A percentile compares a stretch with the other conserved stretches of the same genome.
phyloP scores from a whole-genome alignment of 2,329 filamentous ascomycete genomes.

The Paecilomyces variotii region DNA sequence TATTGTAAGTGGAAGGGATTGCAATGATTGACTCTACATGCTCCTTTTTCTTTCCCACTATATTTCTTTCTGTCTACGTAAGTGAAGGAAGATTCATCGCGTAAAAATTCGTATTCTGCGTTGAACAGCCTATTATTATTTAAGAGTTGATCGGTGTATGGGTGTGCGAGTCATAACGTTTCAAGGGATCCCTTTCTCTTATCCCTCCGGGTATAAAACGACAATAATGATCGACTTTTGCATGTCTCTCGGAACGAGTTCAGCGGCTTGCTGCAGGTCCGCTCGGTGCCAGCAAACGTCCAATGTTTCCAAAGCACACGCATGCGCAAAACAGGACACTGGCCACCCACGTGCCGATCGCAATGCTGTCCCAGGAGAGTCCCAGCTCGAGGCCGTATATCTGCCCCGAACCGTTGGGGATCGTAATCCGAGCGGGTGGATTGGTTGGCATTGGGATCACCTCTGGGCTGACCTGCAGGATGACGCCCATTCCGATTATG shows the following conservation, averaged over 20 bases:
- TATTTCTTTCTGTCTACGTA: too few species aligned
- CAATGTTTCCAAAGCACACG: slow-evolving; percentile 94
- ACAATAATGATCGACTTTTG: neutral
- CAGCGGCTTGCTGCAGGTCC: slow-evolving; percentile 13
- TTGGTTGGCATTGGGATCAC: slow-evolving; percentile 63
- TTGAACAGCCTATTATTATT: neutral
- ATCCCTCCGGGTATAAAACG: neutral
- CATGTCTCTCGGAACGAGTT: slow-evolving; percentile 8
- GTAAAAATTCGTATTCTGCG: neutral
- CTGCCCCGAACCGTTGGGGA: slow-evolving; percentile 18
- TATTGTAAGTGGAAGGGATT: slow-evolving; percentile 44
- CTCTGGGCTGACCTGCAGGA: slow-evolving; percentile 68
- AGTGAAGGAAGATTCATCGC: neutral
- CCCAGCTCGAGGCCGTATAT: slow-evolving; percentile 24
- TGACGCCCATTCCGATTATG: slow-evolving; percentile 61
- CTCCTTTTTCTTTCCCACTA: slow-evolving; percentile 6
- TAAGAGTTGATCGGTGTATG: neutral
- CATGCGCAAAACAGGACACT: slow-evolving; percentile 93
- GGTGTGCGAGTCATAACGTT: neutral
- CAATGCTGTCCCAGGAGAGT: slow-evolving; percentile 45
- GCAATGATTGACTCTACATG: slow-evolving; percentile 53
- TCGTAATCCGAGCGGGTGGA: slow-evolving; percentile 21
- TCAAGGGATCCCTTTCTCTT: neutral
- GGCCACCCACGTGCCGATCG: slow-evolving; percentile 75
- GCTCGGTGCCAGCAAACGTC: slow-evolving; percentile 62